These are phyloP conservation scores for Suillus weaverae DNA, from an alignment of 768 basidiomycete species.

Conservation along the genomic window DNA sequence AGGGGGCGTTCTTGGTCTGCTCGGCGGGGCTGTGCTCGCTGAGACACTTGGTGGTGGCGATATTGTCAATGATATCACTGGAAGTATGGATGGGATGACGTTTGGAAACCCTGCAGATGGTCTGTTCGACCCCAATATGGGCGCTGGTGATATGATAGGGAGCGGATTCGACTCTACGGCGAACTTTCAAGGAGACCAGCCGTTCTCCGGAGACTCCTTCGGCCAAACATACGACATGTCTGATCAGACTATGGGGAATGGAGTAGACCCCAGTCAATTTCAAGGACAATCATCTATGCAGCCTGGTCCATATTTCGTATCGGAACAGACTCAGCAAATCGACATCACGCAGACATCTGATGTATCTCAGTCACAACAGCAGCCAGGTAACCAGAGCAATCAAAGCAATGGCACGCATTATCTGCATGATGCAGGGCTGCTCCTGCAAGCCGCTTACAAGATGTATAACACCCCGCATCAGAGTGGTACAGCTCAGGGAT, in stretches of 20 bases:
- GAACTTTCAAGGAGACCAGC: neutral
- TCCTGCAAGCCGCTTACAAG: constrained; percentile 1
- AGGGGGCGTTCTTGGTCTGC: neutral
- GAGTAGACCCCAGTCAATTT: neutral
- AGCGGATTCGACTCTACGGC: neutral
- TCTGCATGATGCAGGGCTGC: neutral
- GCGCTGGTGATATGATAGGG: neutral
- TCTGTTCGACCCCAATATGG: neutral
- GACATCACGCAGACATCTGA: neutral
- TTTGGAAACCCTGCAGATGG: neutral
- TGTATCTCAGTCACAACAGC: neutral
- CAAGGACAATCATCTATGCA: neutral
- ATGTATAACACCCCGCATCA: neutral
- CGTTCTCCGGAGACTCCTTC: neutral
- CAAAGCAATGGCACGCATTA: neutral
- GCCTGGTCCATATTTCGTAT: neutral
- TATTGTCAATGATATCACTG: neutral
- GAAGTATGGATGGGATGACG: neutral
- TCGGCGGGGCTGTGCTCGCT: neutral
- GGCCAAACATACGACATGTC: neutral
- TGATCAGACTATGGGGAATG: neutral
- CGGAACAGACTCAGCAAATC: neutral
- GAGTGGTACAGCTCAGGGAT: neutral
- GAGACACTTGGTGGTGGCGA: neutral
- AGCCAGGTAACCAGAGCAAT: neutral